Conservation (phyloP, 2,329 filamentous ascomycete species). For the Pestalotiopsis sp. region DNA sequence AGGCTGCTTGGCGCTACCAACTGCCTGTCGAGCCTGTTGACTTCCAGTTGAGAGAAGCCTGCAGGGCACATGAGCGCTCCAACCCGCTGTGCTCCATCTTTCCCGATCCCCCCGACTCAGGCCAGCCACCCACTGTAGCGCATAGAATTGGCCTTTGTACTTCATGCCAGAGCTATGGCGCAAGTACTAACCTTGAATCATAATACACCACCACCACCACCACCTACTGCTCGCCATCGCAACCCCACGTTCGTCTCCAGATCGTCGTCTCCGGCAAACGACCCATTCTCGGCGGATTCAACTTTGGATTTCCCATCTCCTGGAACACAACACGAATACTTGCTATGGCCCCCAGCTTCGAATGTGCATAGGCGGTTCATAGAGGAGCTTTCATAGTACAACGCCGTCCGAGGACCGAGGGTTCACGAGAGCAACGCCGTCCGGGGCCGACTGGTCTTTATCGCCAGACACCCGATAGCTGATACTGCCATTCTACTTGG, state of each 20-base stretch:
- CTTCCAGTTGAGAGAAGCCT: neutral
- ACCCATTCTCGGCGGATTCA: neutral
- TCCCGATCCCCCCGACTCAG: neutral
- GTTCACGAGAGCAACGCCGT: neutral
- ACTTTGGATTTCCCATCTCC: no score
- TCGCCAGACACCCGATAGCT: neutral
- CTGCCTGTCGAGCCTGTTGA: neutral
- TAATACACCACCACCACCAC: neutral
- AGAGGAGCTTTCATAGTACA: neutral
- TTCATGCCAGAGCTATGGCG: no score
- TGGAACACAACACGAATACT: neutral
- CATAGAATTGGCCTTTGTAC: no score
- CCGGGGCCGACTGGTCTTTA: neutral
- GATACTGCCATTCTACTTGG: slow-evolving; percentile 21
- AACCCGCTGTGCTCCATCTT: neutral
- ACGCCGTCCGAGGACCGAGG: neutral
- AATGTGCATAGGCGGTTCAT: neutral
- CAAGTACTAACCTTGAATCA: neutral
- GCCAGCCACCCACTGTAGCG: neutral
- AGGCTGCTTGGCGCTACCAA: neutral
- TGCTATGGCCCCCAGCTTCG: neutral
- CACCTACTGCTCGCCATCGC: neutral
- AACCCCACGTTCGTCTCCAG: neutral
- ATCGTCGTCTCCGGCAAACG: neutral
- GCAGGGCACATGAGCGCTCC: neutral